These are phyloP conservation scores for Clarireedia homoeocarpa DNA, from an alignment of 2,329 filamentous ascomycete species.

Conservation along the genomic window DNA sequence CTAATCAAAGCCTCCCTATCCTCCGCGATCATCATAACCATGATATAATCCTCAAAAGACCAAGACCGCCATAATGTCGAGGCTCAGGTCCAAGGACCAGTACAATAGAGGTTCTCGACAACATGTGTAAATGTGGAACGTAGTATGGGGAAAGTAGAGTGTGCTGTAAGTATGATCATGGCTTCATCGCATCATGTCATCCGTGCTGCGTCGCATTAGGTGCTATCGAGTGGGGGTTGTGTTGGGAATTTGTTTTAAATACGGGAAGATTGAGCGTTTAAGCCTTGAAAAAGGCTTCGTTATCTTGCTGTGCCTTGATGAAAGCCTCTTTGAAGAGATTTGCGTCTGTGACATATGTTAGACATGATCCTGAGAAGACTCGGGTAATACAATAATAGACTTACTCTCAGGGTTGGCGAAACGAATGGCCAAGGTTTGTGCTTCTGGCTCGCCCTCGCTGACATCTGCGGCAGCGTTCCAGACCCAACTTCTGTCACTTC, in stretches of 20 bases:
- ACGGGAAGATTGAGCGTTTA: constrained; percentile 12
- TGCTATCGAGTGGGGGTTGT: constrained; percentile 14
- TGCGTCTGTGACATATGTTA: constrained; percentile 56
- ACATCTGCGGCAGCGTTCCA: constrained; percentile 98
- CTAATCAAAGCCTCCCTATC: constrained; percentile 19
- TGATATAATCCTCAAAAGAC: constrained; percentile 17
- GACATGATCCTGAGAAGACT: not conserved
- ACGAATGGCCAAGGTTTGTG: constrained; percentile 89
- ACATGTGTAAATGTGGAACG: constrained; percentile 18
- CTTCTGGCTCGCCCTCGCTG: constrained; percentile 95
- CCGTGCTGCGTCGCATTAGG: constrained; percentile 15
- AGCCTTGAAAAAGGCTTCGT: constrained; percentile 73
- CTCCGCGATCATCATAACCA: constrained; percentile 23
- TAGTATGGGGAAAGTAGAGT: constrained; percentile 12
- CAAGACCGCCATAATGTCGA: constrained; percentile 19
- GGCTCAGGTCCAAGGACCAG: constrained; percentile 13
- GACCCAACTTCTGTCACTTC: constrained; percentile 97
- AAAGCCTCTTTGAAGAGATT: constrained; percentile 97
- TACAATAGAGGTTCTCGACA: constrained; percentile 19
- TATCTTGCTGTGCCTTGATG: constrained; percentile 93
- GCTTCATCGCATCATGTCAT: constrained; percentile 21
- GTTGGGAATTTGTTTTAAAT: constrained; percentile 12
- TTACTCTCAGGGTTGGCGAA: constrained; percentile 96
- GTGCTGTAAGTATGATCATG: constrained; percentile 20
- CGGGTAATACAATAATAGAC: constrained; percentile 30